Conservation (phyloP, 1,284 basidiomycete species). For the Cystobasidium pallidum region DNA sequence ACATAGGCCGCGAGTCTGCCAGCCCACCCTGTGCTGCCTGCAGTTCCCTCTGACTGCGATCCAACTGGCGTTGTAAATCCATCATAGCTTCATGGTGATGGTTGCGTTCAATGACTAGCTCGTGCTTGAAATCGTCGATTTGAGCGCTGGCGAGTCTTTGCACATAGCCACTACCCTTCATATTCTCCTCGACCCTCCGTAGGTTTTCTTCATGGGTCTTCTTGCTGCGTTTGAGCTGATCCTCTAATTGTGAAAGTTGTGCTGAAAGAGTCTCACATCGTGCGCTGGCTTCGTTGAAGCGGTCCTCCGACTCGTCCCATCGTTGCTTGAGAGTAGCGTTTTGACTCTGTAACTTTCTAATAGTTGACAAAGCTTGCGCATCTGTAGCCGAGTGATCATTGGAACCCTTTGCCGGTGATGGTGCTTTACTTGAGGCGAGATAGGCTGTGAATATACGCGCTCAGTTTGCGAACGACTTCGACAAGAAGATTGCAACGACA, state of each 20-base stretch:
- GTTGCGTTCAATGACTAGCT: neutral
- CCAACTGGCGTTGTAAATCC: neutral
- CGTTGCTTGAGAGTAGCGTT: neutral
- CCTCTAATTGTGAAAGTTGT: slow-evolving; percentile 6
- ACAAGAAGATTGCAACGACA: no score
- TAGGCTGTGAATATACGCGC: no score
- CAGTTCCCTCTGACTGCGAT: neutral
- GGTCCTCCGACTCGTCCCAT: slow-evolving; percentile 19
- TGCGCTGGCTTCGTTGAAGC: slow-evolving; percentile 23
- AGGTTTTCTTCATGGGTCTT: slow-evolving; percentile 9
- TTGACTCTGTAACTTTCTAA: slow-evolving; percentile 2
- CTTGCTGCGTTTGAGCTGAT: neutral
- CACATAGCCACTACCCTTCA: neutral
- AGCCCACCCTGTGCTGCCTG: neutral
- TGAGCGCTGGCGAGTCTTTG: neutral
- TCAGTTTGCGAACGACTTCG: no score
- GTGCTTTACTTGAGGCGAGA: neutral
- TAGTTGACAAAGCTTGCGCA: neutral
- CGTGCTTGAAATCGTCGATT: neutral
- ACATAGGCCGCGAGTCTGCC: neutral
- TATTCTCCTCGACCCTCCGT: neutral
- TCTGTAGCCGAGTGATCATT: neutral
- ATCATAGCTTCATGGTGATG: neutral
- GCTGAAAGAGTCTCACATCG: slow-evolving; percentile 1
- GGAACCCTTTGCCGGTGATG: neutral